phyloP scores from a whole-genome alignment of 2,329 filamentous ascomycete genomes.

The Blastomyces emzantsi region DNA sequence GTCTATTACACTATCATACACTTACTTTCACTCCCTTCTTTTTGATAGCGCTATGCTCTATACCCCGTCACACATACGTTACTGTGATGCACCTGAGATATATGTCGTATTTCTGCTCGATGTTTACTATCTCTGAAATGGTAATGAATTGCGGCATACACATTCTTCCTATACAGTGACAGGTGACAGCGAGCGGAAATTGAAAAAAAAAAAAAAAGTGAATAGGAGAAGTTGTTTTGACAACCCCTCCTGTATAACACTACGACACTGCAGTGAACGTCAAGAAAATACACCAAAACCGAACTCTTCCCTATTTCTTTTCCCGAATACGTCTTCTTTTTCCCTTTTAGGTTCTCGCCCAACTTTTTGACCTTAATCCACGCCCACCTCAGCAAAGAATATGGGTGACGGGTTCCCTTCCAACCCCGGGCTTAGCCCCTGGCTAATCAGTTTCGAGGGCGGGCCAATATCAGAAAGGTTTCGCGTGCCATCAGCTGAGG shows the following conservation, averaged over 20 bases:
- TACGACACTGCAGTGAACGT: neutral
- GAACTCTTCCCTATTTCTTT: neutral
- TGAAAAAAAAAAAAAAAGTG: neutral
- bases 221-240: conserved; percentile 1
- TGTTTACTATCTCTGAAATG: neutral
- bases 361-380: neutral
- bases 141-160: neutral
- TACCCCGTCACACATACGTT: neutral
- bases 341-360: neutral
- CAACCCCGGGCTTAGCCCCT: conserved; percentile 2
- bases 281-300: neutral
- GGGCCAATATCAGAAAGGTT: neutral
- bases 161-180: neutral
- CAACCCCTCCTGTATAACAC: neutral
- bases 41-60: neutral
- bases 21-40: neutral
- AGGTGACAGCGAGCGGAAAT: neutral
- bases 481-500: neutral
- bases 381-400: neutral
- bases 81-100: neutral
- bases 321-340: neutral
- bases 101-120: neutral
- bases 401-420: neutral
- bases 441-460: conserved; percentile 10
- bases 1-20: neutral